Base-by-base conservation (phyloP, 2,329 filamentous ascomycete species). In the Sclerotinia nivalis region DNA sequence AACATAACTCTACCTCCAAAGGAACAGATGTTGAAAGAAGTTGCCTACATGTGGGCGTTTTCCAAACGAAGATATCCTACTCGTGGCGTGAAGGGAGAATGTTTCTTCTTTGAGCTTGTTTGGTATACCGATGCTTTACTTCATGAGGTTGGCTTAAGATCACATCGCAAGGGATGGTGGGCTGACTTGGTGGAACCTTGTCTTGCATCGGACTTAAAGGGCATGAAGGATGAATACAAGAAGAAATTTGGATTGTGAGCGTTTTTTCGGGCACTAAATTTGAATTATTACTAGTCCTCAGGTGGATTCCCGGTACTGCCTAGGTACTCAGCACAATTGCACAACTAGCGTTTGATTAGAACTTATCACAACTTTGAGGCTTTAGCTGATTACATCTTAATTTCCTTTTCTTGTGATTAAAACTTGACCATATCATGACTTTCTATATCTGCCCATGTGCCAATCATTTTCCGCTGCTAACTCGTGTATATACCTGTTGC, bases 51-150 rank as follows among this genome's bases (percentile, higher is more conserved):
- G 25, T 58, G 28, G 1, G 60, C 71, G 0, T 72, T 70, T 59
- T 71, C 60, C 15, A 49, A 62, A 40, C 45, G 69, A 13, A 43
- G 71, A 37, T 72, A 71, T 22, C 61, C 68, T 37, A 37, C 40
- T 4, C 68, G 49, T 20, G 71, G 69, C 5, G 45, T 56, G 10
- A 47, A 43, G 13, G 70, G 61, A 37, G 61, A 66, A n/a, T 49
- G 52, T 49, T 49, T 50, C 13, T 50, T 68, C 22, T 70, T 71
- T 37, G 68, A 71, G 52, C 37, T 50, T 20, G 10, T 70, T 56
- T 52, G 62, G 40, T 70, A 70, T 59, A 58, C 47, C 4, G 68
- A 70, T 56, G 50, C 37, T 37, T 56, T 70, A 18, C 54, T 70
- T 37, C 40, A 70, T 22, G 45, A 70, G 13, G 43, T 70, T 13